Percentiles rank a stretch among this genome's conserved stretches.
phyloP scores from a whole-genome alignment of 2,329 filamentous ascomycete genomes.

The Didymella segeticola region DNA sequence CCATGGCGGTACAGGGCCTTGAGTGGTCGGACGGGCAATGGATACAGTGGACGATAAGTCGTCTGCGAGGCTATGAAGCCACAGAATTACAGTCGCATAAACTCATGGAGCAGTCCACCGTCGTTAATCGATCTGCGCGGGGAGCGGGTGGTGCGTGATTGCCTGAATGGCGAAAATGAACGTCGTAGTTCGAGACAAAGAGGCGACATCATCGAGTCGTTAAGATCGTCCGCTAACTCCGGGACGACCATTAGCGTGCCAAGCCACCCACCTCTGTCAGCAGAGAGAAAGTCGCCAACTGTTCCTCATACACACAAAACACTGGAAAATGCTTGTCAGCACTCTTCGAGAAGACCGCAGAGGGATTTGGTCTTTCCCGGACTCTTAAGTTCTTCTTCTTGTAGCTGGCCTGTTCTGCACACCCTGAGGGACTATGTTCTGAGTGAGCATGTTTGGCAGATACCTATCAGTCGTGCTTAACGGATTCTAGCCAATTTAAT shows the following conservation, averaged over 20 bases:
- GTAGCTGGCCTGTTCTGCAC: not conserved
- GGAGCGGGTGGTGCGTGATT: not conserved
- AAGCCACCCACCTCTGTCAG: not conserved
- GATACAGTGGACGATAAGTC: not conserved
- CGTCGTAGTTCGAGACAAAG: not conserved
- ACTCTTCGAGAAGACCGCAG: no score
- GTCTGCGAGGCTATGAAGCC: conserved; percentile 7
- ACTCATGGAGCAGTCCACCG: not conserved
- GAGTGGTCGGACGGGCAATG: not conserved
- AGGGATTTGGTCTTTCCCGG: no score
- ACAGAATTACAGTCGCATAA: conserved; percentile 2
- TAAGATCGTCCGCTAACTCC: conserved; percentile 7
- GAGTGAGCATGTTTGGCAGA: not conserved
- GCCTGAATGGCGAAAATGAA: not conserved
- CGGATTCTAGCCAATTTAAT: not conserved
- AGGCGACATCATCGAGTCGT: conserved; percentile 14
- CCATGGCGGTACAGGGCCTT: conserved; percentile 26
- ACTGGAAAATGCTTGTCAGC: not conserved
- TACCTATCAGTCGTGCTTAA: not conserved
- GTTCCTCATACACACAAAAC: not conserved
- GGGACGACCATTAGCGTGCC: not conserved
- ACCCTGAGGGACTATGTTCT: not conserved
- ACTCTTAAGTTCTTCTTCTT: not conserved
- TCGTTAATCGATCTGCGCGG: not conserved
- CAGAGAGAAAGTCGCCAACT: not conserved